Evolutionary conservation across 805 yeast genomes (phyloP), one percentile per base, ranked within the genome.

Genomic region (Candida ponderosae): DNA sequence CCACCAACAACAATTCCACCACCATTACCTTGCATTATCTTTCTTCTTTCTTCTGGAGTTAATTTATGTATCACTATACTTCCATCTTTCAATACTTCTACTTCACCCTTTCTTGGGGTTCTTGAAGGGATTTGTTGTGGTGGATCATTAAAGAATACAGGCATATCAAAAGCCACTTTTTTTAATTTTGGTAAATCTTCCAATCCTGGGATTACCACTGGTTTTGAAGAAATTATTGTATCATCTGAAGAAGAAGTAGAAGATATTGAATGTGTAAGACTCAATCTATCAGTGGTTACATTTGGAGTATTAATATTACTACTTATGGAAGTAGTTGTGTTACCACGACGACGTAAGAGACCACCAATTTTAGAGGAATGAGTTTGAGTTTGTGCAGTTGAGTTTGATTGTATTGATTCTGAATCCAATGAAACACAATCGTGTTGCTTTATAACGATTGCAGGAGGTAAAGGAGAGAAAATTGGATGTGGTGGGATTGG

Each of bases 61-160:
- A 77, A 56, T 23, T 79, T 76, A 42, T 74, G 72, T 16, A 78
- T 63, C 7, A 70, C 65, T 14, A 76, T 65, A 1, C 66, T 57
- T 0, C 84, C 85, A 47, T 67, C 69, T n/a, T 70, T 59, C 35
- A 69, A 50, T 2, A 77, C 64, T 46, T 76, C 83, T 13, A 81
- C 94, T 56, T 87, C 90, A 30, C 97, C 97, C 47, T 72, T 70
- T 45, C 80, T 68, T 7, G 97, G 96, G 41, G 70, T 72, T 51
- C 95, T 65, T 2, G 95, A 82, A 3, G 97, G 97, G 42, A 89
- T 83, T 54, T 88, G 96, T 53, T 89, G 97, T 1, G 96, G 95
- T 2, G 97, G 97, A 56, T 89, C 96, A 43, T 73, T 72, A 27
- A 72, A 74, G 50, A 86, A 78, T 14, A 85, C 81, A 27, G 82